Conservation (phyloP, 768 basidiomycete genomes). For the Rhodotorula toruloides region DNA sequence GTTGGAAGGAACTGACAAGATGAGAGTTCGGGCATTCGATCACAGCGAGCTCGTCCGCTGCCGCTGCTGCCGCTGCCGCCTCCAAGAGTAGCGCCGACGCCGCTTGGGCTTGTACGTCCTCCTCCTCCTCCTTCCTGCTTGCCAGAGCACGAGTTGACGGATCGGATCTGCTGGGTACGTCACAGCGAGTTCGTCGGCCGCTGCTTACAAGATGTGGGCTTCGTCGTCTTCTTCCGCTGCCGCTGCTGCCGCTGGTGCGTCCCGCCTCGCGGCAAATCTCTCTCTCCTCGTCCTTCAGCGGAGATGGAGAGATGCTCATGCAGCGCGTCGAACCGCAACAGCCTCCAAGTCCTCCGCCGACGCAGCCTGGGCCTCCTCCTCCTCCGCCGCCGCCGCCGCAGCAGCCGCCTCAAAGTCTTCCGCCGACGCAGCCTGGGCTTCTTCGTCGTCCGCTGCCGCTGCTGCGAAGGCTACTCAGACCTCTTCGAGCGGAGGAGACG, state of each 20-base stretch:
- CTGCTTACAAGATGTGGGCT: conserved; percentile 10
- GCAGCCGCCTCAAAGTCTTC: not conserved
- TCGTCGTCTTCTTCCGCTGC: conserved; percentile 19
- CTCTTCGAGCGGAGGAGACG: not conserved
- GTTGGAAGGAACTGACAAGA: no score
- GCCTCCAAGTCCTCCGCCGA: conserved; percentile 7
- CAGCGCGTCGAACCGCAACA: not conserved
- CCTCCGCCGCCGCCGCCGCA: conserved; percentile 12
- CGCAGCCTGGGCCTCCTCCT: conserved; percentile 18
- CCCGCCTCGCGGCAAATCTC: not conserved
- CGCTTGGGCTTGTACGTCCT: not conserved
- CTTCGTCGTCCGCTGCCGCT: conserved; percentile 11
- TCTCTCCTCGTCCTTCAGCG: not conserved
- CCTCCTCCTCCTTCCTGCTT: no score
- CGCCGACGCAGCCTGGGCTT: conserved; percentile 9
- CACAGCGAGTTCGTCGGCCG: not conserved
- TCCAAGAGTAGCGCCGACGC: not conserved
- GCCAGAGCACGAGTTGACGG: not conserved
- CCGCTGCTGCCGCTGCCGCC: conserved; percentile 3
- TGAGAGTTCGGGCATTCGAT: no score
- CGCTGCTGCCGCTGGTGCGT: conserved; percentile 14
- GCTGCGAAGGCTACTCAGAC: conserved; percentile 5
- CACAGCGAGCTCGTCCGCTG: no score
- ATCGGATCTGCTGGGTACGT: no score
- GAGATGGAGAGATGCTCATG: not conserved